These are phyloP conservation scores for Kokia cookei DNA, from an alignment of 441 rosid species.

Conservation along the genomic window DNA sequence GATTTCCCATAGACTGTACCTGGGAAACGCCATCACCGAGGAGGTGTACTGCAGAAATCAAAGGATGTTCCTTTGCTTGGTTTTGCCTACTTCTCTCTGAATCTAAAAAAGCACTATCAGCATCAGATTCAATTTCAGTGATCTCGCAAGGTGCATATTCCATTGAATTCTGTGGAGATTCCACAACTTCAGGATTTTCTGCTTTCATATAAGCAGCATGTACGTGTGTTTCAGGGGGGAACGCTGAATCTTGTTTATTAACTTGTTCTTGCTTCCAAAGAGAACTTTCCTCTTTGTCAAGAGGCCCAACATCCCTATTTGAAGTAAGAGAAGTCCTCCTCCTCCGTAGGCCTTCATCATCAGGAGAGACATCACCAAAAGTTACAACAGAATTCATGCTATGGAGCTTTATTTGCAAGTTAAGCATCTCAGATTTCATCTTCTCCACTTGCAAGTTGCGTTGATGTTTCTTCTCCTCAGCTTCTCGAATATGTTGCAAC, in stretches of 20 bases:
- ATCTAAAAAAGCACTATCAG: conserved; percentile 37
- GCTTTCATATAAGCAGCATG: conserved; percentile 31
- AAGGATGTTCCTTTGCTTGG: conserved; percentile 66
- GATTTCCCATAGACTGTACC: conserved; percentile 96
- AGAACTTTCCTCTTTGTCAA: conserved; percentile 43
- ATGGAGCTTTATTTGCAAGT: conserved; percentile 89
- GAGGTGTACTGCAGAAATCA: conserved; percentile 92
- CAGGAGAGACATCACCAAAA: conserved; percentile 42
- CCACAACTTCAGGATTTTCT: conserved; percentile 40
- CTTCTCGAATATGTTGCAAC: conserved; percentile 80
- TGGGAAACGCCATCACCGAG: conserved; percentile 96
- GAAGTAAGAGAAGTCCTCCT: conserved; percentile 33
- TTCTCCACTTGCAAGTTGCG: conserved; percentile 95
- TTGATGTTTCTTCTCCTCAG: conserved; percentile 77
- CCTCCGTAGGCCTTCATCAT: conserved; percentile 67
- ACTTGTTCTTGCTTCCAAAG: conserved; percentile 43
- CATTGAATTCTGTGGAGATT: conserved; percentile 42
- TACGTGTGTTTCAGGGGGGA: conserved; percentile 46
- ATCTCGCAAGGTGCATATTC: conserved; percentile 66
- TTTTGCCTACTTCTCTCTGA: conserved; percentile 44
- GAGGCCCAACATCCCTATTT: conserved; percentile 38
- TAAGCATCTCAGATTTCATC: conserved; percentile 98
- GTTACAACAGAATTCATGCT: conserved; percentile 45
- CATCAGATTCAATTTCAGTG: conserved; percentile 64
- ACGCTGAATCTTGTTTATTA: conserved; percentile 37